phyloP scores from a whole-genome alignment of 108 stramenopile species.

The Mediolabrus comicus region DNA sequence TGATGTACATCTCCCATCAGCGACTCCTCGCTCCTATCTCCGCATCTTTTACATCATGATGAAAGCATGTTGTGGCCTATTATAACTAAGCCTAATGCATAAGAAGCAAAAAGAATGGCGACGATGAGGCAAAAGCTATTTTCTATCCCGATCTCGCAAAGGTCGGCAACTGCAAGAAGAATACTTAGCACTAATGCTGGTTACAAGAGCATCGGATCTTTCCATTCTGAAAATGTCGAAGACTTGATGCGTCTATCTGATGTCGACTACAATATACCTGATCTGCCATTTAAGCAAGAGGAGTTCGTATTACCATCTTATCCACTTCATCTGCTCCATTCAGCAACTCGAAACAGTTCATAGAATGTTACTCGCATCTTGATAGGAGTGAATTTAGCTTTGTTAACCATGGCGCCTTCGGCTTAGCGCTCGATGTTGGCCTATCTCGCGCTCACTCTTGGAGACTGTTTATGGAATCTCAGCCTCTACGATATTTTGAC shows the following conservation, averaged over 20 bases:
- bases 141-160: neutral
- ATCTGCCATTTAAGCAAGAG: conserved; percentile 48
- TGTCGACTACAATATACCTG: conserved; percentile 45
- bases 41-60: too few relatives aligned
- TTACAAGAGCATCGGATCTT: conserved; percentile 69
- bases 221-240: conserved; percentile 72
- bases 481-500: conserved; percentile 75
- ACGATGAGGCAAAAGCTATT: neutral
- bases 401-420: conserved; percentile 58
- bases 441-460: conserved; percentile 61
- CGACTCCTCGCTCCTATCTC: too few relatives aligned
- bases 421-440: conserved; percentile 57
- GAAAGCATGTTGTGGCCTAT: too few relatives aligned
- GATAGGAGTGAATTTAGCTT: conserved; percentile 32
- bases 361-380: conserved; percentile 9
- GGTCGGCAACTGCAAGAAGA: neutral
- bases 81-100: too few relatives aligned
- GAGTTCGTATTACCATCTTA: neutral
- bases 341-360: conserved; percentile 1
- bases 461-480: conserved; percentile 61
- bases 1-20: too few relatives aligned
- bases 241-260: conserved; percentile 45
- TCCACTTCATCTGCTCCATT: neutral
- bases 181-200: conserved; percentile 26
- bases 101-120: too few relatives aligned